phyloP scores from a whole-genome alignment of 768 basidiomycete species.

The Xerocomellus dryophilus region DNA sequence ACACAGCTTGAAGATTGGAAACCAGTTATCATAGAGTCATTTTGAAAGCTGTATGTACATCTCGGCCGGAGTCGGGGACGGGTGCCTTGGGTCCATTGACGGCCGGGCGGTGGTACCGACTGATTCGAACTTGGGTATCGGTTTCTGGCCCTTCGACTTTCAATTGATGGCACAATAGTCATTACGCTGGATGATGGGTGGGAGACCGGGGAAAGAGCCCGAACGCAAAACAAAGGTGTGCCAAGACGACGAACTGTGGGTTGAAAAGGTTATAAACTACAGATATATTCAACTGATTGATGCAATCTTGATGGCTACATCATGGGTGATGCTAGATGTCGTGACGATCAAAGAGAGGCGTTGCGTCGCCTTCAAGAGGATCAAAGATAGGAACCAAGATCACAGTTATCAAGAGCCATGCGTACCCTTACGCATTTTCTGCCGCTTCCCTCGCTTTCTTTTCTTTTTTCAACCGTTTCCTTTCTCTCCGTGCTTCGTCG shows the following conservation, averaged over 20 bases:
- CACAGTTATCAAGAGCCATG: not conserved
- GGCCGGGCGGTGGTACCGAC: constrained; percentile 34
- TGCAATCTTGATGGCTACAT: constrained; percentile 8
- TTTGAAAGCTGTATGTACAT: no score
- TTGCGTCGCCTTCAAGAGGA: constrained; percentile 2
- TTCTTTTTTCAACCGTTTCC: constrained; percentile 67
- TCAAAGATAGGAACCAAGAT: constrained; percentile 16
- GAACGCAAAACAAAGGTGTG: not conserved
- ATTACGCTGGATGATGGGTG: not conserved
- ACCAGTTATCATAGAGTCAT: no score
- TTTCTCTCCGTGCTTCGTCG: constrained; percentile 58
- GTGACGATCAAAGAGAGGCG: not conserved
- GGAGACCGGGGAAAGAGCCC: not conserved
- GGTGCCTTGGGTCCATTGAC: no score
- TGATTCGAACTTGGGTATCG: constrained; percentile 73
- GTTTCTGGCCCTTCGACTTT: constrained; percentile 50
- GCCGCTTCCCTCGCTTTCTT: constrained; percentile 53
- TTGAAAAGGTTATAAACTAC: constrained; percentile 1
- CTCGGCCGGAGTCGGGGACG: no score
- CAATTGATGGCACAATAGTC: constrained; percentile 4
- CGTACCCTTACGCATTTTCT: constrained; percentile 19
- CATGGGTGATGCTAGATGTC: constrained; percentile 4
- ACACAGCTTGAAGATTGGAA: no score
- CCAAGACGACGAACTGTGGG: not conserved
- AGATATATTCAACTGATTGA: constrained; percentile 8